These are phyloP conservation scores for Pichia inconspicua DNA, from an alignment of 1,139 yeast genomes.

Conservation along the genomic window DNA sequence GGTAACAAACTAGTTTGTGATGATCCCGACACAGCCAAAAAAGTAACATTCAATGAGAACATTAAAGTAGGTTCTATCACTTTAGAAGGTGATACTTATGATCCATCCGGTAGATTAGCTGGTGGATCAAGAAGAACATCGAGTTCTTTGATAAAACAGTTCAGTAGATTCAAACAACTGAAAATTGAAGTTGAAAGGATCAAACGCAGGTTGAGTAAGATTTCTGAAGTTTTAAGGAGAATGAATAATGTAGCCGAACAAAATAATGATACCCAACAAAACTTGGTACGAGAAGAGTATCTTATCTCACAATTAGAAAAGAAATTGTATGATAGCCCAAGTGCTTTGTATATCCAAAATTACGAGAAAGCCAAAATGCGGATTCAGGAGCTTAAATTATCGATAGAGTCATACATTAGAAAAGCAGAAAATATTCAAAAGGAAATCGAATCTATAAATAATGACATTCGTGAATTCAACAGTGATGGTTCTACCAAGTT, in stretches of 20 bases:
- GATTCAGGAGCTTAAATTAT: slow-evolving; percentile 36
- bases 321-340: slow-evolving; percentile 54
- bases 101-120: slow-evolving; percentile 90
- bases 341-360: slow-evolving; percentile 41
- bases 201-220: slow-evolving; percentile 33
- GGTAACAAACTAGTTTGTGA: slow-evolving; percentile 81
- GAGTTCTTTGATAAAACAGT: slow-evolving; percentile 51
- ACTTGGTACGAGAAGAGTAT: slow-evolving; percentile 58
- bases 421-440: slow-evolving; percentile 7
- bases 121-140: slow-evolving; percentile 80
- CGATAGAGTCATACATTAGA: slow-evolving; percentile 25
- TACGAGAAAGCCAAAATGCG: slow-evolving; percentile 43
- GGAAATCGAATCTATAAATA: slow-evolving; percentile 54
- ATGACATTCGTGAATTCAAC: slow-evolving; percentile 77
- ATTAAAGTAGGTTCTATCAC: slow-evolving; percentile 85
- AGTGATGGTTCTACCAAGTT: slow-evolving; percentile 76
- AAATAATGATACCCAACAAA: slow-evolving; percentile 57
- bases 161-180: slow-evolving; percentile 61
- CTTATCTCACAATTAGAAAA: slow-evolving; percentile 56
- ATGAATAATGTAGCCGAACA: slow-evolving; percentile 42
- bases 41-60: slow-evolving; percentile 77
- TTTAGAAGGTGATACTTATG: slow-evolving; percentile 87
- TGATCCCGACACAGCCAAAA: slow-evolving; percentile 82
- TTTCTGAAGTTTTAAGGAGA: slow-evolving; percentile 37
- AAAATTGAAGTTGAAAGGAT: slow-evolving; percentile 34